These are phyloP conservation scores for Nigrospora sphaerica DNA, from an alignment of 2,329 filamentous ascomycete genomes.

Conservation along the genomic window DNA sequence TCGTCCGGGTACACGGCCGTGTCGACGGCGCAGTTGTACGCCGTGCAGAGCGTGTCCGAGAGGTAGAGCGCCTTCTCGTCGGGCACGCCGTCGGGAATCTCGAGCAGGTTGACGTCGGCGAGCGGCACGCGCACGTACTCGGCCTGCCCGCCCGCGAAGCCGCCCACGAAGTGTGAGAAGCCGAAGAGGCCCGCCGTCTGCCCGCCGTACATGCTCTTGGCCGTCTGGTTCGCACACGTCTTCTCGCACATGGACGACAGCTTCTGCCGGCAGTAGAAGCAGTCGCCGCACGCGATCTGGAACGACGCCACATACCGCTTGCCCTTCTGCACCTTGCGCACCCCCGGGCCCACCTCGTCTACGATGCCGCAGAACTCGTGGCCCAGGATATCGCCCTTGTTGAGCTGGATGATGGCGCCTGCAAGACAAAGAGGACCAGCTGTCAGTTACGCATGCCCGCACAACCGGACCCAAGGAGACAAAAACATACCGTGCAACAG, in stretches of 20 bases:
- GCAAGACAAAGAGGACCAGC: not conserved
- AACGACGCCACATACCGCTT: slow-evolving; percentile 77
- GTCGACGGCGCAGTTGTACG: slow-evolving; percentile 77
- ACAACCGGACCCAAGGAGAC: not conserved
- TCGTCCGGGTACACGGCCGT: slow-evolving; percentile 74
- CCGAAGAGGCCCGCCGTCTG: slow-evolving; percentile 69
- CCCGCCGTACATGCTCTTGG: slow-evolving; percentile 71
- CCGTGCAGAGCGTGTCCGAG: slow-evolving; percentile 72
- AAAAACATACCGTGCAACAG: slow-evolving; percentile 38
- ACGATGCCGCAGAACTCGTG: slow-evolving; percentile 54
- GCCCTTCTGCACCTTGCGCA: slow-evolving; percentile 48
- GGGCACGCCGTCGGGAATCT: slow-evolving; percentile 70
- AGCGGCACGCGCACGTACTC: slow-evolving; percentile 80
- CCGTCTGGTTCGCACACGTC: slow-evolving; percentile 67
- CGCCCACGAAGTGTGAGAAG: slow-evolving; percentile 74
- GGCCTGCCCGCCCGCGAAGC: slow-evolving; percentile 81
- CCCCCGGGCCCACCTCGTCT: slow-evolving; percentile 45
- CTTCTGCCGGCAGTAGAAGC: slow-evolving; percentile 74
- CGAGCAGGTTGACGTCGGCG: slow-evolving; percentile 73
- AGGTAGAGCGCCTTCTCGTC: slow-evolving; percentile 81
- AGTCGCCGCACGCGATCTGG: slow-evolving; percentile 69
- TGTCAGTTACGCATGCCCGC: not conserved
- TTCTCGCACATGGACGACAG: slow-evolving; percentile 72
- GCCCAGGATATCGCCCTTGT: slow-evolving; percentile 61
- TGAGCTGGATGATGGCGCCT: slow-evolving; percentile 48